A percentile compares a stretch with the other conserved stretches of the same genome.
Conservation (phyloP, 2,329 filamentous ascomycete genomes). For the Myriosclerotinia curreyana region DNA sequence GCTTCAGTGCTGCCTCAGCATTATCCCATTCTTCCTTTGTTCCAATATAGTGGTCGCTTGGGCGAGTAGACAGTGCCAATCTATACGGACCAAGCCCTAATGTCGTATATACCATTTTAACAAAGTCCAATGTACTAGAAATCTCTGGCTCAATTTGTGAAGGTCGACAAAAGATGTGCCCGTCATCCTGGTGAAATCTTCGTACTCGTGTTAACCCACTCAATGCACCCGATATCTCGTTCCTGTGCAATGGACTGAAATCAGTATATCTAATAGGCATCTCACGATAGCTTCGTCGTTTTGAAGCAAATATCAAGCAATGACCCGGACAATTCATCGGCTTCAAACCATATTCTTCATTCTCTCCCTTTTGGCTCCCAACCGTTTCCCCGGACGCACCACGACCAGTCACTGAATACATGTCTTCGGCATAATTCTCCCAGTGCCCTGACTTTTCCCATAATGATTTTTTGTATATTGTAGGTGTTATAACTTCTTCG, state of each 20-base stretch:
- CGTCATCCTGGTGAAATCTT: constrained; percentile 87
- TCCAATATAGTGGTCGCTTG: constrained; percentile 74
- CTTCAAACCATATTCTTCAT: constrained; percentile 77
- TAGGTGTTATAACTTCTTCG: constrained; percentile 84
- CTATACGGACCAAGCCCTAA: constrained; percentile 71
- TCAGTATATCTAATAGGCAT: constrained; percentile 82
- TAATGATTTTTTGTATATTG: constrained; percentile 83
- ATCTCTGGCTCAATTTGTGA: constrained; percentile 74
- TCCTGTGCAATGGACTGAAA: constrained; percentile 82
- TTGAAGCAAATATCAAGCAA: constrained; percentile 76
- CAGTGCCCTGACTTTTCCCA: constrained; percentile 86
- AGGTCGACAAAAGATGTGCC: constrained; percentile 84
- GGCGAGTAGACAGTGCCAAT: constrained; percentile 74
- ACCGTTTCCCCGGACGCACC: constrained; percentile 36
- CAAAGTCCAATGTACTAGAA: constrained; percentile 68
- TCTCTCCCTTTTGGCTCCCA: constrained; percentile 50
- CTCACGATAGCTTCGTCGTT: constrained; percentile 72
- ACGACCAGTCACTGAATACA: constrained; percentile 73
- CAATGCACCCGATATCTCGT: constrained; percentile 78
- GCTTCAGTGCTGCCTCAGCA: constrained; percentile 64
- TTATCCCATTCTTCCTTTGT: constrained; percentile 65
- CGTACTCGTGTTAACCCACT: constrained; percentile 80
- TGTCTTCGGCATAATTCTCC: constrained; percentile 87
- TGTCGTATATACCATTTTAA: constrained; percentile 67
- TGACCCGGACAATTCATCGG: constrained; percentile 94